phyloP scores from a whole-genome alignment of 2,329 filamentous ascomycete genomes.

The Samsoniella hepiali region DNA sequence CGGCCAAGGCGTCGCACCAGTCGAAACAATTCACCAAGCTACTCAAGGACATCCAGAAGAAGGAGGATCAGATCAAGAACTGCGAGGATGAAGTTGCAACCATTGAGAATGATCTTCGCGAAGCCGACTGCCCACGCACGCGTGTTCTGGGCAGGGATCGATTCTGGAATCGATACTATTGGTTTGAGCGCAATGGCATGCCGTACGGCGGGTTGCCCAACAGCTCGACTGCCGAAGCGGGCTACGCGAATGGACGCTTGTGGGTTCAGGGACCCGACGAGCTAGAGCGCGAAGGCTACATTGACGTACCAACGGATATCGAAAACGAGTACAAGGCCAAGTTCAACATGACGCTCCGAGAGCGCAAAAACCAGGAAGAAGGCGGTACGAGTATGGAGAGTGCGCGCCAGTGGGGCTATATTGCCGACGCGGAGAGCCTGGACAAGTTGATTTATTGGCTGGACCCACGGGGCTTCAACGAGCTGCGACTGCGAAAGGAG shows the following conservation, averaged over 20 bases:
- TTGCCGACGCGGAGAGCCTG: constrained; percentile 74
- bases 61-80: constrained; percentile 73
- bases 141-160: constrained; percentile 88
- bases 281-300: constrained; percentile 80
- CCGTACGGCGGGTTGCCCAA: constrained; percentile 83
- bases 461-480: constrained; percentile 80
- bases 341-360: constrained; percentile 78
- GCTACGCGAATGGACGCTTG: constrained; percentile 89
- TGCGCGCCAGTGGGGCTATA: constrained; percentile 87
- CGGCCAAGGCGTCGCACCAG: constrained; percentile 62
- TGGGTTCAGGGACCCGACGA: constrained; percentile 97
- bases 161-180: constrained; percentile 98
- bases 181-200: constrained; percentile 99
- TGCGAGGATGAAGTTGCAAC: constrained; percentile 82
- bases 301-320: constrained; percentile 69
- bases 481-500: constrained; percentile 85
- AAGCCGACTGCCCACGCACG: constrained; percentile 89
- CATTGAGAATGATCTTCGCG: constrained; percentile 87
- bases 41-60: constrained; percentile 82
- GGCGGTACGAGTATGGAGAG: constrained; percentile 73
- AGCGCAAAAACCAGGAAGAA: constrained; percentile 84
- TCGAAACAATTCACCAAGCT: constrained; percentile 87
- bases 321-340: constrained; percentile 72
- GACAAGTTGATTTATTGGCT: constrained; percentile 83
- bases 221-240: constrained; percentile 82